Base-by-base conservation (phyloP, 2,329 filamentous ascomycete species). In the Atkinsonella texensis region DNA sequence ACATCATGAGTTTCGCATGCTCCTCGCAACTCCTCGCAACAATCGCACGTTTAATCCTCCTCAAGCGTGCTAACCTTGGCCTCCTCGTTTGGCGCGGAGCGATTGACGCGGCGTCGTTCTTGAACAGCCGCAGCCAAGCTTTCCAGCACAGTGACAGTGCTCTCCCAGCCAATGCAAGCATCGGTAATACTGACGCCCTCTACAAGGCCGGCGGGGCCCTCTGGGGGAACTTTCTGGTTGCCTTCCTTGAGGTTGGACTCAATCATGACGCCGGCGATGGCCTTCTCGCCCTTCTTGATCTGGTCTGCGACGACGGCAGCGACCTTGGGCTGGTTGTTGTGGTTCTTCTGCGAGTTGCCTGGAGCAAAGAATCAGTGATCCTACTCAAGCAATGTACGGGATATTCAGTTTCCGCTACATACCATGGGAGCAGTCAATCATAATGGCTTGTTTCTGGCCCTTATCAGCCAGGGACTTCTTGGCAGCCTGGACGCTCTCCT, bases 391-490 rank as follows among this genome's bases (percentile, higher is more conserved):
- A 15, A 38, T 38, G 11, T 13, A 8, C 28, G 15, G 2, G 13
- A 23, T 7, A 10, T 11, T 4, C 3, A 13, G 46, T 17, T 28
- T 31, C 35, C n/a, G 12, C 15, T 33, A 66, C 79, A 52, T 73
- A 89, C 87, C 93, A 67, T 98, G 93, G 20, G 90, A 96, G 77
- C 93, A 98, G 71, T 98, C 93, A 53, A 98, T 83, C 93, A 98
- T 98, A 72, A 98, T 85, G 57, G 90, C 85, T 70, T 89, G 79
- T 63, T 84, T 85, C 67, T 93, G 85, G 54, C 83, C 83, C 80
- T 95, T 95, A 71, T 87, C 85, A 58, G 70, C 74, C 62, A 98
- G 71, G 2, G 81, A 81, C 66, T 90, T 86, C 68, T 91, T 87
- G 31, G 87, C 87, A 50, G 74, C 75, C 67, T 84, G 80, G 60